These are phyloP conservation scores for Pontederia paniculata DNA, from an alignment of 176 grass and related monocot species.

Conservation along the genomic window DNA sequence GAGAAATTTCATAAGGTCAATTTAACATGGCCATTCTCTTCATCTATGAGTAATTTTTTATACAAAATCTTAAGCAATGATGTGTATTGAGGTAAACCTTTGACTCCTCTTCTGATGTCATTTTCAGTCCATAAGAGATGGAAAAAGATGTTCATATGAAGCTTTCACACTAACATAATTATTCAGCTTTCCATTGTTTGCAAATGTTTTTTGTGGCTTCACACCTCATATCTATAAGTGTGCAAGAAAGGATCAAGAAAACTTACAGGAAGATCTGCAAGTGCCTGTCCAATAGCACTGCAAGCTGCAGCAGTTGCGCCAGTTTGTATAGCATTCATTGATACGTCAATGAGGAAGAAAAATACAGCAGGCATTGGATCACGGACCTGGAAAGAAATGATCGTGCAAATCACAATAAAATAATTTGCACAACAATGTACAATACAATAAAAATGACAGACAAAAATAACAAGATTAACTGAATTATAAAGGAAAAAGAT, in stretches of 20 bases:
- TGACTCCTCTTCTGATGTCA: too few relatives aligned
- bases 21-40: too few relatives aligned
- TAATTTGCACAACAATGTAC: conserved; percentile 2
- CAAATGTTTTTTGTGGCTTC: too few relatives aligned
- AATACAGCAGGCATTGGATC: conserved; percentile 95
- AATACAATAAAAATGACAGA: conserved; percentile 4
- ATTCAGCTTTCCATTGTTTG: too few relatives aligned
- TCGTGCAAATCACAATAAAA: conserved; percentile 1
- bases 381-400: conserved; percentile 53
- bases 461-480: not conserved
- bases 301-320: conserved; percentile 89
- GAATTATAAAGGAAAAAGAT: too few relatives aligned
- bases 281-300: conserved; percentile 73
- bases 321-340: conserved; percentile 86
- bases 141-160: too few relatives aligned
- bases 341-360: conserved; percentile 92
- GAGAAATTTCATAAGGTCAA: too few relatives aligned
- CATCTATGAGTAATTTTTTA: too few relatives aligned
- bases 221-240: not conserved
- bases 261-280: conserved; percentile 90
- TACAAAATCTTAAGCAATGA: too few relatives aligned
- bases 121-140: too few relatives aligned
- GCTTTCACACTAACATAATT: too few relatives aligned
- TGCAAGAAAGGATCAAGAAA: conserved; percentile 5
- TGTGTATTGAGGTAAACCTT: too few relatives aligned